phyloP scores from a whole-genome alignment of 257 asterid species.

The Ocimum tenuiflorum region DNA sequence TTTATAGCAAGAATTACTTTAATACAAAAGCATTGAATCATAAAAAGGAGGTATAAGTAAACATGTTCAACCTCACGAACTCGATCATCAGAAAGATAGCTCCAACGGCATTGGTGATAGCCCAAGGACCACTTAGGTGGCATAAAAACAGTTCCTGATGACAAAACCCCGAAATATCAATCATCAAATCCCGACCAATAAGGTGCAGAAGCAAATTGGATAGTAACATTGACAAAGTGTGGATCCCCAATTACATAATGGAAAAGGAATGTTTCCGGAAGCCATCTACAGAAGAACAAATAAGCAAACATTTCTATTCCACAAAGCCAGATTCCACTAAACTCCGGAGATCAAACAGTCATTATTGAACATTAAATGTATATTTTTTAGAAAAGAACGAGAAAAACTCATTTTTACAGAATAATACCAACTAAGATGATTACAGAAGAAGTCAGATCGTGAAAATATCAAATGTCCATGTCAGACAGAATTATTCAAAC shows the following conservation, averaged over 20 bases:
- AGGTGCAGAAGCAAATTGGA: not conserved
- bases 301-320: not conserved
- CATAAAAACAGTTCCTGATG: slow-evolving; percentile 80
- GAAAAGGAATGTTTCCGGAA: not conserved
- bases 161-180: slow-evolving; percentile 14
- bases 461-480: not conserved
- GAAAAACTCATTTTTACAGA: not conserved
- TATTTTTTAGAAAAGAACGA: not conserved
- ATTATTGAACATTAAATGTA: not conserved
- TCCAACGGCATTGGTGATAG: slow-evolving; percentile 98
- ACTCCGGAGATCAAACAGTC: no score
- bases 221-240: not conserved
- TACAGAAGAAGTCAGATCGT: not conserved
- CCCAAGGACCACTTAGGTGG: slow-evolving; percentile 99
- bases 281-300: not conserved
- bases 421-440: not conserved
- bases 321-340: not conserved
- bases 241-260: not conserved
- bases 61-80: slow-evolving; percentile 68
- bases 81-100: slow-evolving; percentile 71
- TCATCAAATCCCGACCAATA: not conserved
- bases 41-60: not conserved
- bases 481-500: not conserved
- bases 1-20: no score
- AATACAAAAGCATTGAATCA: not conserved